Evolutionary conservation across 108 stramenopile genomes (phyloP), one percentile per base, ranked within the genome.

Genomic region (Pseudonitzschia delicatissima): DNA sequence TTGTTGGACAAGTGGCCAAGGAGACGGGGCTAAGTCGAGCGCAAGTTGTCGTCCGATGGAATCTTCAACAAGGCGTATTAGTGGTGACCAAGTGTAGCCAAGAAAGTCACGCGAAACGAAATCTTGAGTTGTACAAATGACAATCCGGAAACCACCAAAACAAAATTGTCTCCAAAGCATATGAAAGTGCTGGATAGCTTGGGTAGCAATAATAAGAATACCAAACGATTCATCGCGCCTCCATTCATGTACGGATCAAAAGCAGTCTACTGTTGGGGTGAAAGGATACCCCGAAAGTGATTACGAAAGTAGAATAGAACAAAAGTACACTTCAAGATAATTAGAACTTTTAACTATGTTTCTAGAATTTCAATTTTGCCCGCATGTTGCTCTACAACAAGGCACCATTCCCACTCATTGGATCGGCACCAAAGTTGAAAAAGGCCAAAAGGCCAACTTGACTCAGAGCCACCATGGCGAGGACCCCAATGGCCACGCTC

Each of bases 181-280:
- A 85, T 92, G 87, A 71, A 80, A 45, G 52, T 42, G 28, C 48
- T 92, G 58, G 79, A 89, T 76, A 40, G 49, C 37, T 59, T 87
- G 3, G 63, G 37, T 21, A n/a, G 17, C 0, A 23, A 48, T 23
- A 17, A 9, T 18, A 48, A 48, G 21, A 42, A 33, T 0, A 48
- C 48, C 5, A 73, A 69, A 31, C 82, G 91, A 32, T 87, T 92
- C 69, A 79, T 92, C 8, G 78, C 83, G 7, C 87, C 91, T 13
- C 85, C 85, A 15, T 92, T 89, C 66, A 92, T 92, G 91, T 79
- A 73, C 51, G 79, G 66, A 21, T 74, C 67, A 4, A 61, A 42
- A 2, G 68, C 79, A 31, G 36, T 45, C 5, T 87, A 82, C 51
- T 81, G 83, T 12, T 87, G 86, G 86, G 82, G 78, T 2, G 36